Base-by-base conservation (phyloP, 257 asterid genomes). In the Rauvolfia tetraphylla region DNA sequence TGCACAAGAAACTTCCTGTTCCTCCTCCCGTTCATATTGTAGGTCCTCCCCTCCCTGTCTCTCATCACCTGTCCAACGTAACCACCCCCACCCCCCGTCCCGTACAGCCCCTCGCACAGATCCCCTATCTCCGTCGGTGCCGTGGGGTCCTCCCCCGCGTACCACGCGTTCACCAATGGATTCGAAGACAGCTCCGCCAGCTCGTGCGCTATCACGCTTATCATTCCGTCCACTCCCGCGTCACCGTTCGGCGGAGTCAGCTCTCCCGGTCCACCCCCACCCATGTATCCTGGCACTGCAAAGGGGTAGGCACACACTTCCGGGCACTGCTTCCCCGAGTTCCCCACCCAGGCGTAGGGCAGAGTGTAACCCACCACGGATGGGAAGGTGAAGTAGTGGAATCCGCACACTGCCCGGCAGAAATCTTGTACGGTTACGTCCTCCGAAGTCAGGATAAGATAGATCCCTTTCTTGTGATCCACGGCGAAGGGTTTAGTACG, bases 131-230 rank as follows among this genome's bases (percentile, higher is more conserved):
- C 97, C 51, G 97, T 92, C 44, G 97, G 97, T 41, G 97, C 92
- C 78, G 90, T 91, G 9, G 98, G 97, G 56, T 93, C 97, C 82
- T 94, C 97, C 0, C 98, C 98, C 2, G 98, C 97, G 74, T 94
- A 94, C 97, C 97, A 94, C n/a, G 98, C 98, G 77, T 94, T 94
- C 48, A 94, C 87, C 70, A 94, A 82, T n/a, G 98, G 98, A 22
- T 94, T 94, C 61, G 97, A 92, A 7, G 98, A 83, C 67, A 92
- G 78, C 87, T 94, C 98, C 41, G 98, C 98, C 78, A 93, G 85
- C 85, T 93, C 98, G 83, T 94, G 98, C 36, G 83, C 98, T 0
- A 94, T 88, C 22, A 92, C 98, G 68, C 98, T 94, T 29, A 94
- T 82, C 98, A 94, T 94, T 36, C 97, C 97, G 81, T 94, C 98